Base-by-base conservation (phyloP, 805 yeast genomes). In the Kodamaea kakaduensis region DNA sequence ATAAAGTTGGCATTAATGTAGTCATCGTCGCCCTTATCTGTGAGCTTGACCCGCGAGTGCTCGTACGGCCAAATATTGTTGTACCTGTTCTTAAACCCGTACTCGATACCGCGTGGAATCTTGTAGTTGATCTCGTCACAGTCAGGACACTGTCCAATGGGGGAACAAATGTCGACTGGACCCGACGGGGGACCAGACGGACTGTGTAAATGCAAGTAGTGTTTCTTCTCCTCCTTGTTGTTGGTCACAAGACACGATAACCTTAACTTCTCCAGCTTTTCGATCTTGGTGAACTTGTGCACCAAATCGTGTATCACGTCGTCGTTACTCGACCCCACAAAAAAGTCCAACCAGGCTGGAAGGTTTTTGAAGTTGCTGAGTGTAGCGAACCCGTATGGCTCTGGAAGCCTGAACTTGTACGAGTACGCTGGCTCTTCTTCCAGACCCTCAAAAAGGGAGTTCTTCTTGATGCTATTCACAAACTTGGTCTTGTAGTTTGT, bases 11-110 rank as follows among this genome's bases (percentile, higher is more conserved):
- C 75, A 42, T 69, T 69, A 50, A 69, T 64, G 47, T 69, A 69
- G 40, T 69, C 73, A 41, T 64, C 68, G 12, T 37, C 40, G 5
- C 29, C 29, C 2, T 59, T 44, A 21, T 44, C 43, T 17, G 44
- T 44, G 19, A 44, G 44, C 31, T 56, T 62, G 10, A 69, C 73
- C 29, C 73, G 49, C 2, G 73, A 67, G 41, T 69, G 75, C 46
- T 69, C 75, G 46, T 67, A 69, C 0, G 75, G 75, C 72, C 72
- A 69, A 7, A 69, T 59, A 36, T 69, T 68, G 24, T 66, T 61
- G 50, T 69, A 69, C 31, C 75, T 47, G 41, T 69, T 44, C 24
- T 44, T 44, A 31, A 41, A 44, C 3, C 48, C 48, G 19, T 54
- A 59, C 40, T 69, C 75, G 7, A 69, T 58, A 0, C 75, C 75